Conservation (phyloP, 1,139 yeast genomes). For the Geotrichum candidum region DNA sequence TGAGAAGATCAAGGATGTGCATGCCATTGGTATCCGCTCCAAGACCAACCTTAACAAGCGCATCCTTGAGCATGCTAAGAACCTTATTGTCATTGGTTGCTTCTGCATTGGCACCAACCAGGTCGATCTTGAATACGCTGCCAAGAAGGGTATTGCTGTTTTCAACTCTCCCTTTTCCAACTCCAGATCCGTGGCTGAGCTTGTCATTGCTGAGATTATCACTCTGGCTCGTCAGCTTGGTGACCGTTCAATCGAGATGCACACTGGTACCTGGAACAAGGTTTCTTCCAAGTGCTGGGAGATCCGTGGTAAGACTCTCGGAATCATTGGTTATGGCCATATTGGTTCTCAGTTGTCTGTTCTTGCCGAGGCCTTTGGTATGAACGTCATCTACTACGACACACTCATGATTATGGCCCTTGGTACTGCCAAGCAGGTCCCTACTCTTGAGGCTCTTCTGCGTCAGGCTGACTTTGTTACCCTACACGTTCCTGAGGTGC, state of each 20-base stretch:
- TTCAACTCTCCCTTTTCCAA: slow-evolving; percentile 98
- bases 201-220: slow-evolving; percentile 92
- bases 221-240: slow-evolving; percentile 94
- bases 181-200: slow-evolving; percentile 97
- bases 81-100: slow-evolving; percentile 89
- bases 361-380: slow-evolving; percentile 95
- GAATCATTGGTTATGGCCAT: slow-evolving; percentile 96
- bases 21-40: slow-evolving; percentile 96
- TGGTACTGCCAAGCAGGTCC: slow-evolving; percentile 94
- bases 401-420: slow-evolving; percentile 88
- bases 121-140: slow-evolving; percentile 89
- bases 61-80: slow-evolving; percentile 76
- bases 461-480: slow-evolving; percentile 80
- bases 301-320: slow-evolving; percentile 96
- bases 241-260: slow-evolving; percentile 93
- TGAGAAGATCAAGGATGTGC: slow-evolving; percentile 88
- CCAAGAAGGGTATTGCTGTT: slow-evolving; percentile 88
- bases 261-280: slow-evolving; percentile 97
- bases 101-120: slow-evolving; percentile 99
- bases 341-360: slow-evolving; percentile 97
- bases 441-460: slow-evolving; percentile 75
- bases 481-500: slow-evolving; percentile 89
- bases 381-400: slow-evolving; percentile 93
- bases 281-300: slow-evolving; percentile 97
- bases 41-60: slow-evolving; percentile 83